Evolutionary conservation across 495 filamentous ascomycete species (phyloP), one percentile per base, ranked within the genome.

Genomic region (Annulohypoxylon bovei): DNA sequence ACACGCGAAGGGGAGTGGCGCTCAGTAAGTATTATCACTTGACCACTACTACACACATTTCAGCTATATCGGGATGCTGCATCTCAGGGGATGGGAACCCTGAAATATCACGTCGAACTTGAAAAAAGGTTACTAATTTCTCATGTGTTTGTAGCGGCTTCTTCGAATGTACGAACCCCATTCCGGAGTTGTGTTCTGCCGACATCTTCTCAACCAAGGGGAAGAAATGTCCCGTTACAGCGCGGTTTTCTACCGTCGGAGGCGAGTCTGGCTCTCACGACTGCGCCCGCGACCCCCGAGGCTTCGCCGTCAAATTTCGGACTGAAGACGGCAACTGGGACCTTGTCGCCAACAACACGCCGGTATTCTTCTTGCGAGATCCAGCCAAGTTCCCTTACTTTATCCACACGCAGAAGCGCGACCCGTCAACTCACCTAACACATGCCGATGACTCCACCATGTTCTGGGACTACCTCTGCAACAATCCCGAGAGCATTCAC

Each of bases 291-390:
- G 89, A 93, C 68, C 88, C 89, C 7, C 82, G 90, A 57, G 91
- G 86, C 86, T 92, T 90, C 67, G 83, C 90, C 25, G 80, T 91
- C 77, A 93, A 93, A 80, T 90, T 95, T 81, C 91, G 91, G 68
- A 94, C 92, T 1, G 83, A 93, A 20, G 90, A 95, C 72, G 91
- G 91, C 23, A 93, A 93, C 77, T 92, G 87, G 88, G 92, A 94
- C 70, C 87, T 86, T 81, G 89, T 91, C 33, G 87, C 84, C 73
- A 90, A 90, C 80, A 88, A 90, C 76, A 89, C 86, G 0, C 91
- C 91, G 0, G 84, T 93, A 32, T 94, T 94, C 85, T 94, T 93
- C 83, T 74, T 92, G n/a, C 88, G 91, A n/a, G 91, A 93, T 66
- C 90, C 91, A 3, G 80, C 86, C 76, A 92, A 93, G 76, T 92